phyloP scores from a whole-genome alignment of 352 stramenopile genomes.

The Phytophthora niederhauseri region DNA sequence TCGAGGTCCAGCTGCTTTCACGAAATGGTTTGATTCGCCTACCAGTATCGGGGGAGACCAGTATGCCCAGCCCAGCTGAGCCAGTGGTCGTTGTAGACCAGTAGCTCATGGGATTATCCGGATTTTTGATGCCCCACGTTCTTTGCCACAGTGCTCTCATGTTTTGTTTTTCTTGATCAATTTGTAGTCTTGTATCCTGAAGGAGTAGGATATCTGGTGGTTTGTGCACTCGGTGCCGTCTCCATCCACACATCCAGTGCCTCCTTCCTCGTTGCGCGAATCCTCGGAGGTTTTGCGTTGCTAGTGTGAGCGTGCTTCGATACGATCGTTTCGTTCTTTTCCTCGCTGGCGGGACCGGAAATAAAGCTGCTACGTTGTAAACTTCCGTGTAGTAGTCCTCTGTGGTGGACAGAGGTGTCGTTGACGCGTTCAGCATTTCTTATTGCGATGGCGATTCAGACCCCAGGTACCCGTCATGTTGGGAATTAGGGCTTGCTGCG shows the following conservation, averaged over 20 bases:
- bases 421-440: neutral
- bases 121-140: neutral
- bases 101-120: neutral
- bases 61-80: neutral
- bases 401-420: neutral
- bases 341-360: neutral
- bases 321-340: neutral
- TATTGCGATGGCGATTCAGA: neutral
- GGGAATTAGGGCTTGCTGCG: neutral
- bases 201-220: neutral
- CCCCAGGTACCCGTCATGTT: neutral
- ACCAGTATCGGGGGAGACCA: neutral
- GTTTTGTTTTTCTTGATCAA: neutral
- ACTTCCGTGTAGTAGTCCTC: neutral
- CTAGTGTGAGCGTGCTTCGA: neutral
- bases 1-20: neutral
- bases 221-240: neutral
- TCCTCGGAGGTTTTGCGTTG: neutral
- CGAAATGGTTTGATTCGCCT: neutral
- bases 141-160: neutral
- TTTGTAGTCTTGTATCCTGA: neutral
- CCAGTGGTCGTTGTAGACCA: neutral
- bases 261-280: neutral
- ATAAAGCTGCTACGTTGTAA: neutral
- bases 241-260: neutral